Percentiles rank a stretch among this genome's conserved stretches.
These are phyloP conservation scores for Hypoxylon rubiginosum DNA, from an alignment of 2,329 filamentous ascomycete genomes.

Conservation along the genomic window DNA sequence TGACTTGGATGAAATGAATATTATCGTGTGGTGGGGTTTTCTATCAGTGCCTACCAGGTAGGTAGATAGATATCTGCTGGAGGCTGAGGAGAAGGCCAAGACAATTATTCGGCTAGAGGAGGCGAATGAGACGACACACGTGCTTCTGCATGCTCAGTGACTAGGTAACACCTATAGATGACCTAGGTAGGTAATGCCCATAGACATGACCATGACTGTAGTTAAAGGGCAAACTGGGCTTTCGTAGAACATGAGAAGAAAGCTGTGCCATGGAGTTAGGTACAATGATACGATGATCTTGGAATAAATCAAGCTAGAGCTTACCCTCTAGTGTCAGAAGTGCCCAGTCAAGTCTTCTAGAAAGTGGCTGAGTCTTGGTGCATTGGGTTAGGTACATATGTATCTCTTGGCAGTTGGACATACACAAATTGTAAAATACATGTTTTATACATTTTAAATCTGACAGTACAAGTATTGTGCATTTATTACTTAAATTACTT, in stretches of 20 bases:
- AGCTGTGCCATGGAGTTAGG: not conserved
- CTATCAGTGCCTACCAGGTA: no score
- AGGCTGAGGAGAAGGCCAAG: slow-evolving; percentile 36
- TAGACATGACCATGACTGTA: slow-evolving; percentile 6
- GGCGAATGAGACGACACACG: slow-evolving; percentile 19
- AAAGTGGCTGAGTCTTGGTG: slow-evolving; percentile 1
- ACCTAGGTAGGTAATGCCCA: slow-evolving; percentile 6
- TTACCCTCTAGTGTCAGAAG: no score
- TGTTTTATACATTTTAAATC: not conserved
- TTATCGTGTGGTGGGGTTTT: slow-evolving; percentile 31
- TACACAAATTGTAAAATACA: not conserved
- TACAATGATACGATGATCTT: not conserved
- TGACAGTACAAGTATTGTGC: not conserved
- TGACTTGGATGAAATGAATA: slow-evolving; percentile 20
- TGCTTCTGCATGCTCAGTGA: slow-evolving; percentile 18
- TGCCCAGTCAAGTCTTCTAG: not conserved
- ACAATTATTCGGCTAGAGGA: slow-evolving; percentile 11
- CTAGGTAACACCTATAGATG: no score
- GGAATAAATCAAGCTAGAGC: not conserved
- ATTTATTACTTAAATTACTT: not conserved
- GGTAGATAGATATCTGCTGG: slow-evolving; percentile 16
- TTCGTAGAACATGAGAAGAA: not conserved
- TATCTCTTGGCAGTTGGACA: not conserved
- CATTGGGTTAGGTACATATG: not conserved
- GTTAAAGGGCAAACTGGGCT: not conserved